phyloP scores from a whole-genome alignment of 768 basidiomycete genomes.

The Porphyrellus cyaneotinctus region DNA sequence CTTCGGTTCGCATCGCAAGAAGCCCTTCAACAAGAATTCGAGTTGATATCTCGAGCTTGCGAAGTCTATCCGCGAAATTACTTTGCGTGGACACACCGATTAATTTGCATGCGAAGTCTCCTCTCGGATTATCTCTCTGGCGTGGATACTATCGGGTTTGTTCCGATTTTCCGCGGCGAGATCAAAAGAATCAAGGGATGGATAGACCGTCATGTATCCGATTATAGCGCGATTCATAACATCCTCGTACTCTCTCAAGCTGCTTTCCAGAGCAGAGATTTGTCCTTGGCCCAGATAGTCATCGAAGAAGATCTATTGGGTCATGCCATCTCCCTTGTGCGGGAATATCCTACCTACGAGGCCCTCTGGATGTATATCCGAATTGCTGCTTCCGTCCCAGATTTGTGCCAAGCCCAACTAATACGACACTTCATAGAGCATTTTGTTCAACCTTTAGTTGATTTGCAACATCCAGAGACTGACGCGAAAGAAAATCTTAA shows the following conservation, averaged over 20 bases:
- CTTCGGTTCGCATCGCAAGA: conserved; percentile 30
- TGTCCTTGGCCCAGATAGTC: conserved; percentile 1
- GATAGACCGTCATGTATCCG: conserved; percentile 63
- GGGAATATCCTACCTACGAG: conserved; percentile 53
- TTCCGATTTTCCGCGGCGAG: conserved; percentile 39
- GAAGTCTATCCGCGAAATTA: conserved; percentile 70
- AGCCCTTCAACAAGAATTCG: conserved; percentile 45
- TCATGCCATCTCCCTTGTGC: conserved; percentile 49
- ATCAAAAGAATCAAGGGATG: conserved; percentile 39
- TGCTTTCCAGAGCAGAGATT: conserved; percentile 5
- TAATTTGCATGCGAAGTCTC: conserved; percentile 41
- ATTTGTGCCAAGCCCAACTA: not conserved
- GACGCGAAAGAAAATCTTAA: not conserved
- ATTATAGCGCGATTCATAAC: conserved; percentile 62
- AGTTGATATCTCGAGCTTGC: conserved; percentile 45
- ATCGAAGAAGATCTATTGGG: conserved; percentile 12
- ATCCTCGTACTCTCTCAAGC: conserved; percentile 37
- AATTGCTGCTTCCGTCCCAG: conserved; percentile 1
- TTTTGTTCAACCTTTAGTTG: conserved; percentile 19
- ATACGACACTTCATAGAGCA: conserved; percentile 7
- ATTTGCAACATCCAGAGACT: not conserved
- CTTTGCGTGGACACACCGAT: conserved; percentile 67
- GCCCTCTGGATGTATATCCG: conserved; percentile 56
- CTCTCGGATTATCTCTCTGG: conserved; percentile 18
- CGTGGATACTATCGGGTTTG: conserved; percentile 10